Evolutionary conservation across 768 basidiomycete genomes (phyloP).

Genomic region (Amanita pallidorosea): DNA sequence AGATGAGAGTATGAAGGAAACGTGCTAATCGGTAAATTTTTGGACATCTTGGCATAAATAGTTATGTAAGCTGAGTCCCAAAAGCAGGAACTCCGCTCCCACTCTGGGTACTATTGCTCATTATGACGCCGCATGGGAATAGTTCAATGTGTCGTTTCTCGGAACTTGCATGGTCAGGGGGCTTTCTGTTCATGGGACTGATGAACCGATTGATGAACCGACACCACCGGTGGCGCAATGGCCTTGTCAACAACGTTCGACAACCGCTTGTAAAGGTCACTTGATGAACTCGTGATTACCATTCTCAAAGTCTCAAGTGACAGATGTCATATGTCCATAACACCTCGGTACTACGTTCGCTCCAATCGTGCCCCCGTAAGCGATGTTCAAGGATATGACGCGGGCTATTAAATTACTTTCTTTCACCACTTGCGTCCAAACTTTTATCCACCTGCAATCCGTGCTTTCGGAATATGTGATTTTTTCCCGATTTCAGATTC

Average conservation of each 20-base stretch:
- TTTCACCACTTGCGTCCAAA: background rate
- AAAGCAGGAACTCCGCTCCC: slow-evolving; percentile 3
- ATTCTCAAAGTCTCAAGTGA: too few species aligned
- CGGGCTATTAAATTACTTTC: too few species aligned
- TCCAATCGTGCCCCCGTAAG: background rate
- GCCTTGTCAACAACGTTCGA: background rate
- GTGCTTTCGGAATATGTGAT: slow-evolving; percentile 54
- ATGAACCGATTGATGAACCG: background rate
- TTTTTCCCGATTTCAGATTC: slow-evolving; percentile 26
- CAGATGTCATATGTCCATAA: too few species aligned
- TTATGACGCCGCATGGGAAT: background rate
- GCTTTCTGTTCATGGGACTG: background rate
- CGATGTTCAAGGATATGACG: too few species aligned
- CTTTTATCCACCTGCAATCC: slow-evolving; percentile 35
- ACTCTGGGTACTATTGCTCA: background rate
- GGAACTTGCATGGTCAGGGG: background rate
- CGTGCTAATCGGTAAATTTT: background rate
- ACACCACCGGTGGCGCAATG: background rate
- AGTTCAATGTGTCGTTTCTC: background rate
- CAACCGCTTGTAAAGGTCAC: background rate
- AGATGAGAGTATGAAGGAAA: slow-evolving; percentile 1
- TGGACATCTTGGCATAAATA: slow-evolving; percentile 1
- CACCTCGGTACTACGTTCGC: too few species aligned
- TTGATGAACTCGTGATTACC: background rate
- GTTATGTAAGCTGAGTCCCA: slow-evolving; percentile 6